Percentiles rank a stretch among this genome's conserved stretches.
Evolutionary conservation across 163 green algal genomes (phyloP).

Genomic region (Scenedesmus sp.): DNA sequence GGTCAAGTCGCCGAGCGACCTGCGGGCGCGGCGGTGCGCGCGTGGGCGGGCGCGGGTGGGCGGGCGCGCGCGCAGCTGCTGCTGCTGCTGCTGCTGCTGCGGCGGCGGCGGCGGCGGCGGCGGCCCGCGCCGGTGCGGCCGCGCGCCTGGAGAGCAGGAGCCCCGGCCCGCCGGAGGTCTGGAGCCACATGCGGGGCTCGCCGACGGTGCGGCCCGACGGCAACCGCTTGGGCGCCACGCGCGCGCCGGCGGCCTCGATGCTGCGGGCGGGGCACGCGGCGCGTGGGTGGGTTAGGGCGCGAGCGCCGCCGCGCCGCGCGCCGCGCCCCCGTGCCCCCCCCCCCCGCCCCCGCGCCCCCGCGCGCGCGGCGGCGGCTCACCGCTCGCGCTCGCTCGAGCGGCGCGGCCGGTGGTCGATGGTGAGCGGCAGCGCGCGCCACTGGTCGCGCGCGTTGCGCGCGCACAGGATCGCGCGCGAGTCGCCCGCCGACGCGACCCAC

Average conservation of each 20-base stretch:
- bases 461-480: conserved; percentile 54
- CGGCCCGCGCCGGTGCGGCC: too few species aligned
- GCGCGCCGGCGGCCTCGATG: conserved; percentile 52
- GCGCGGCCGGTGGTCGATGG: conserved; percentile 55
- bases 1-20: conserved; percentile 58
- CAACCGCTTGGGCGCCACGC: conserved; percentile 57
- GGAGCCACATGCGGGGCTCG: conserved; percentile 59
- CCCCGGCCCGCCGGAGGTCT: conserved; percentile 48
- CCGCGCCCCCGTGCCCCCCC: neutral
- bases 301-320: neutral
- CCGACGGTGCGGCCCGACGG: conserved; percentile 52
- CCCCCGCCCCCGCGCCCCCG: neutral
- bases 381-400: conserved; percentile 47
- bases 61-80: too few species aligned
- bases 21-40: neutral
- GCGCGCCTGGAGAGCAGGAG: conserved; percentile 53
- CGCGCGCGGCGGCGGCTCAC: neutral
- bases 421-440: conserved; percentile 54
- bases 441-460: conserved; percentile 4
- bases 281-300: neutral
- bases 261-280: conserved; percentile 19
- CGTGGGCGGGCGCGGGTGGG: too few species aligned
- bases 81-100: too few species aligned
- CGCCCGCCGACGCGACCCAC: conserved; percentile 56
- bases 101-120: too few species aligned